Evolutionary conservation across 306 rosid species (phyloP).

Genomic region (Aeschynomene evenia): DNA sequence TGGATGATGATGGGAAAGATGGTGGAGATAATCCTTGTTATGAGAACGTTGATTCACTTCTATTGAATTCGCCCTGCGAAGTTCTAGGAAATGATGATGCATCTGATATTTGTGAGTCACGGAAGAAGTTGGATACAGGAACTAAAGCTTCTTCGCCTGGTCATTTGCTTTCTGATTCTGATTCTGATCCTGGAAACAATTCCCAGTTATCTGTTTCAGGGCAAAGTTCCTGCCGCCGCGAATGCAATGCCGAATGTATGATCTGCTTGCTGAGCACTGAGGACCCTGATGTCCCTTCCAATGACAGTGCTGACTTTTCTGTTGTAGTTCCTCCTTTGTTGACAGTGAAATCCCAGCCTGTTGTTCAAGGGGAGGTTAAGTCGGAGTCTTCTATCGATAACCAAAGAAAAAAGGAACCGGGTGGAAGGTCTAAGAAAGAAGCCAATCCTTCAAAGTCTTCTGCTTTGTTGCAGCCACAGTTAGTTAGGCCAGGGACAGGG

Average conservation of each 20-base stretch:
- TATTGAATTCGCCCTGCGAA: conserved; percentile 45
- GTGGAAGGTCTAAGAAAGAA: conserved; percentile 41
- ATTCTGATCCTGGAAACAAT: conserved; percentile 39
- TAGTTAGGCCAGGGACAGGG: conserved; percentile 27
- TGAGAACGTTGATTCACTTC: conserved; percentile 40
- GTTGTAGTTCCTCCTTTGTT: neutral
- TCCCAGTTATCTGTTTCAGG: conserved; percentile 23
- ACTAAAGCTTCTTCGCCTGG: conserved; percentile 22
- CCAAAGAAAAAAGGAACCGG: conserved; percentile 33
- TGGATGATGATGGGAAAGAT: conserved; percentile 48
- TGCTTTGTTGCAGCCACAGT: conserved; percentile 31
- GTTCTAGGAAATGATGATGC: conserved; percentile 41
- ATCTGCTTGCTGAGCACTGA: conserved; percentile 59
- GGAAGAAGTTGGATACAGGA: conserved; percentile 29
- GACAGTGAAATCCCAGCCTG: conserved; percentile 26
- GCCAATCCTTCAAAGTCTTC: conserved; percentile 34
- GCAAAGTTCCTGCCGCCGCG: conserved; percentile 23
- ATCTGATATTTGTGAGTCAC: conserved; percentile 30
- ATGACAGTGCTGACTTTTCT: conserved; percentile 32
- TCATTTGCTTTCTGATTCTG: conserved; percentile 17
- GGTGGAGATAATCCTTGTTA: conserved; percentile 31
- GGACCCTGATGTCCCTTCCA: conserved; percentile 62
- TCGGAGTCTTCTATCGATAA: conserved; percentile 26
- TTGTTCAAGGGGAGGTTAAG: conserved; percentile 32
- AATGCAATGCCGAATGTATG: conserved; percentile 30